Conservation (phyloP, 2,329 filamentous ascomycete species). For the Massarina eburnea region DNA sequence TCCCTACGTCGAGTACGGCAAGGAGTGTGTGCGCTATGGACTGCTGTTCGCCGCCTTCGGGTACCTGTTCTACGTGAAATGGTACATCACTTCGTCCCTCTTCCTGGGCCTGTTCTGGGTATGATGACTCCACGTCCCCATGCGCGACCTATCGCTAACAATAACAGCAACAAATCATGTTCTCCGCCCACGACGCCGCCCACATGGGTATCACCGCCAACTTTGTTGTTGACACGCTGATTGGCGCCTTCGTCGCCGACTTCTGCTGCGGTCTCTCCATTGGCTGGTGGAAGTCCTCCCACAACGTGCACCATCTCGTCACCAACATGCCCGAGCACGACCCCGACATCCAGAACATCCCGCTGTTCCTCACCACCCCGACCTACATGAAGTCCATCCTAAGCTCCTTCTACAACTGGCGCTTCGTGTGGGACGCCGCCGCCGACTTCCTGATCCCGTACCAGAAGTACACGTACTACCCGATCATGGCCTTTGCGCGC, state of each 20-base stretch:
- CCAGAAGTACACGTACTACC: slow-evolving; percentile 82
- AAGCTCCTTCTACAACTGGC: slow-evolving; percentile 80
- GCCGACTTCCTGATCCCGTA: slow-evolving; percentile 70
- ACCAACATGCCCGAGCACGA: slow-evolving; percentile 61
- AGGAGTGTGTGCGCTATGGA: slow-evolving; percentile 59
- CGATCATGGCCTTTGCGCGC: slow-evolving; percentile 75
- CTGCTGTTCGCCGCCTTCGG: slow-evolving; percentile 55
- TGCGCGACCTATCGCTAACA: slow-evolving; percentile 8
- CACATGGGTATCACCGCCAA: slow-evolving; percentile 64
- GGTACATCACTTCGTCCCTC: slow-evolving; percentile 60
- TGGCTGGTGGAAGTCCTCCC: slow-evolving; percentile 70
- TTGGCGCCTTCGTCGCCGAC: slow-evolving; percentile 65
- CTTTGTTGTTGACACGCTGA: slow-evolving; percentile 60
- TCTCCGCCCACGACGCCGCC: slow-evolving; percentile 66
- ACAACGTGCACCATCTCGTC: slow-evolving; percentile 69
- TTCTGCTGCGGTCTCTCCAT: slow-evolving; percentile 67
- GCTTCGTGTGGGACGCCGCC: slow-evolving; percentile 76
- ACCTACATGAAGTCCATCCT: slow-evolving; percentile 72
- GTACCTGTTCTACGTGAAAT: slow-evolving; percentile 50
- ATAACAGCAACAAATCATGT: slow-evolving; percentile 66
- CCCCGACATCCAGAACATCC: slow-evolving; percentile 62
- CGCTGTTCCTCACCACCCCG: slow-evolving; percentile 84
- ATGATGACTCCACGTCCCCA: slow-evolving; percentile 15
- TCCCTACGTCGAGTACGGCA: slow-evolving; percentile 59
- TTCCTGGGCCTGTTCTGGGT: slow-evolving; percentile 66